Percentiles rank a stretch among this genome's conserved stretches.
These are phyloP conservation scores for Skeletonema grethae DNA, from an alignment of 108 stramenopile species.

Conservation along the genomic window DNA sequence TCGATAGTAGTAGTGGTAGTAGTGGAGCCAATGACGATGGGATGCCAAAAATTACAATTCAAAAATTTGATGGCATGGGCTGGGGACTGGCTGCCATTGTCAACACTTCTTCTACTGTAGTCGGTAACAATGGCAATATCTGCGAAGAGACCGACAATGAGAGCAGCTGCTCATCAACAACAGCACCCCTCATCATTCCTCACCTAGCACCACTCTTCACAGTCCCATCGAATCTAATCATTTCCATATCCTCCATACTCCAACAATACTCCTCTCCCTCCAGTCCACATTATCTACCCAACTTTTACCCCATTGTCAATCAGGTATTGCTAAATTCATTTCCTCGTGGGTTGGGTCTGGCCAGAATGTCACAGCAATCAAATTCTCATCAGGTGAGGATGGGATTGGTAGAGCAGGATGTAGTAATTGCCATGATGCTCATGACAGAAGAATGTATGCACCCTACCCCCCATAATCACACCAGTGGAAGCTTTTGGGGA, in stretches of 20 bases:
- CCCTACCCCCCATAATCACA: background rate
- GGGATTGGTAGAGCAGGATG: conserved; percentile 51
- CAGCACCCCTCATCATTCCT: conserved; percentile 18
- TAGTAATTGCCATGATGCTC: conserved; percentile 41
- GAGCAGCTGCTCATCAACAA: background rate
- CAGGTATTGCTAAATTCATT: conserved; percentile 4
- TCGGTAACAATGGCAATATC: background rate
- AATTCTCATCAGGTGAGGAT: conserved; percentile 8
- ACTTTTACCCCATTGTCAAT: conserved; percentile 4
- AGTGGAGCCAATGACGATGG: background rate
- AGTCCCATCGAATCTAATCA: conserved; percentile 39
- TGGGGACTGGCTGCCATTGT: conserved; percentile 43
- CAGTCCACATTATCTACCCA: conserved; percentile 16
- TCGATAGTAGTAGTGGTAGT: background rate
- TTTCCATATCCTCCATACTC: conserved; percentile 36
- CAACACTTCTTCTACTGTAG: background rate
- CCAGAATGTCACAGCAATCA: background rate
- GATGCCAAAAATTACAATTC: conserved; percentile 32
- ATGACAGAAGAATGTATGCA: conserved; percentile 46
- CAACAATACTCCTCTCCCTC: conserved; percentile 19
- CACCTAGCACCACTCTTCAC: conserved; percentile 46
- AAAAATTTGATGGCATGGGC: conserved; percentile 42
- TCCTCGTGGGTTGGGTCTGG: conserved; percentile 16
- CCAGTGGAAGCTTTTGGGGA: conserved; percentile 24
- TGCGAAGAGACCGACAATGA: background rate